Percentiles rank a stretch among this genome's conserved stretches.
phyloP scores from a whole-genome alignment of 1,284 basidiomycete species.

The Pseudozyma thailandica region DNA sequence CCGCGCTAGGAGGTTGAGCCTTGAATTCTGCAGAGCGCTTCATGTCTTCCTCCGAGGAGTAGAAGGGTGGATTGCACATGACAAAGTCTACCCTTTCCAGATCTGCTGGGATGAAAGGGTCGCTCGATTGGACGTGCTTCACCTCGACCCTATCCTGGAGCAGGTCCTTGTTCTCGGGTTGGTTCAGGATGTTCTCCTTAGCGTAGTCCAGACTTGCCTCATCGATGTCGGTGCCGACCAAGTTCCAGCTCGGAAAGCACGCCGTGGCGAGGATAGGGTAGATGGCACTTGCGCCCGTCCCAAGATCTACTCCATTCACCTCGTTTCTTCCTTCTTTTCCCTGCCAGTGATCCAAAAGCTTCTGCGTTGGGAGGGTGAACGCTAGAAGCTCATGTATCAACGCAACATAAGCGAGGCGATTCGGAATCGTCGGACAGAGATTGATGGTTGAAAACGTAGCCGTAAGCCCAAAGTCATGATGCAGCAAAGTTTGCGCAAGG shows the following conservation, averaged over 20 bases:
- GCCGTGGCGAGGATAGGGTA: constrained; percentile 79
- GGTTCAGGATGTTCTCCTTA: constrained; percentile 71
- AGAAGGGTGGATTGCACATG: constrained; percentile 98
- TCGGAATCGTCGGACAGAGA: constrained; percentile 29
- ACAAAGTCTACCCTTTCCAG: constrained; percentile 70
- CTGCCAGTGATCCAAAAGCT: constrained; percentile 6
- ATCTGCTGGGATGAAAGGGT: constrained; percentile 72
- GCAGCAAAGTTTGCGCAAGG: constrained; percentile 32
- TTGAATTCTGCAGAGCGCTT: constrained; percentile 24
- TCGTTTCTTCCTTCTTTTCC: neutral
- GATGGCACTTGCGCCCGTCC: constrained; percentile 72
- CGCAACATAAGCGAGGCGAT: constrained; percentile 37
- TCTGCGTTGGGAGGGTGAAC: constrained; percentile 6
- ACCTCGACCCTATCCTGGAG: constrained; percentile 73
- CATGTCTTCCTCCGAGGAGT: constrained; percentile 78
- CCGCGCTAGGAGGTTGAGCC: constrained; percentile 26
- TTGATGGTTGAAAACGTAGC: constrained; percentile 18
- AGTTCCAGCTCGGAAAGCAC: constrained; percentile 27
- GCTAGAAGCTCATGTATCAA: constrained; percentile 22
- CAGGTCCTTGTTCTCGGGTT: constrained; percentile 73
- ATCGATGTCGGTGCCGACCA: constrained; percentile 44
- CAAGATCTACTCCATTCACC: constrained; percentile 19
- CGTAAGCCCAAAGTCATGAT: constrained; percentile 30
- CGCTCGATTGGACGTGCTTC: constrained; percentile 68
- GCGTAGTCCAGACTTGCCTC: constrained; percentile 28